phyloP scores from a whole-genome alignment of 2,329 filamentous ascomycete species.

The Periconia sp. region DNA sequence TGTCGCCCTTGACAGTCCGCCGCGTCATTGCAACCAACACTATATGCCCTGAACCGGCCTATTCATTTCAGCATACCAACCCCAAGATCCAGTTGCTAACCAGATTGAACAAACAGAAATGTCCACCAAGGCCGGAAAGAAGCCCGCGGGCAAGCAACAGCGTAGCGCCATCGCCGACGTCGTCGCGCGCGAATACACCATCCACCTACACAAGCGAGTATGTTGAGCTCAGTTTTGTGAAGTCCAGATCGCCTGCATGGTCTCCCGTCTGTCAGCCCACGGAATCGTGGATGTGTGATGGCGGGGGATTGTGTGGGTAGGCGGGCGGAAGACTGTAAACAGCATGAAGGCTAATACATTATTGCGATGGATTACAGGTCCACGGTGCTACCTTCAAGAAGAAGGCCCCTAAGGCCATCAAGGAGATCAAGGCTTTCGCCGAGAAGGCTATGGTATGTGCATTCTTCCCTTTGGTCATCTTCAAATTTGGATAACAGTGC shows the following conservation, averaged over 20 bases:
- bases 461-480: background rate
- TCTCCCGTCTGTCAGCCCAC: background rate
- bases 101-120: conserved; percentile 33
- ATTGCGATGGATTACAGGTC: conserved; percentile 62
- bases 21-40: background rate
- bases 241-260: conserved; percentile 54
- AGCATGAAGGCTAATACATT: conserved; percentile 48
- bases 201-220: conserved; percentile 99
- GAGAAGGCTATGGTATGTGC: conserved; percentile 88
- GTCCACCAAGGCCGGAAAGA: conserved; percentile 55
- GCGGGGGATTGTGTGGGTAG: conserved; percentile 36
- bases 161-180: conserved; percentile 99
- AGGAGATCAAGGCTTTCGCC: conserved; percentile 98
- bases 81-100: conserved; percentile 17
- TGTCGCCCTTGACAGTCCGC: background rate
- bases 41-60: background rate
- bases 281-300: background rate
- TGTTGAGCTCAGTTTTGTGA: conserved; percentile 71
- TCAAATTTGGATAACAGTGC: background rate
- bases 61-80: background rate
- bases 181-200: conserved; percentile 99
- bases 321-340: conserved; percentile 68
- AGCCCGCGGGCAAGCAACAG: conserved; percentile 65
- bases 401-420: conserved; percentile 96
- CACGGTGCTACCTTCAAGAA: conserved; percentile 99